Percentiles rank a stretch among this genome's conserved stretches.
These are phyloP conservation scores for Quercus agrifolia DNA, from an alignment of 306 rosid genomes.

Conservation along the genomic window DNA sequence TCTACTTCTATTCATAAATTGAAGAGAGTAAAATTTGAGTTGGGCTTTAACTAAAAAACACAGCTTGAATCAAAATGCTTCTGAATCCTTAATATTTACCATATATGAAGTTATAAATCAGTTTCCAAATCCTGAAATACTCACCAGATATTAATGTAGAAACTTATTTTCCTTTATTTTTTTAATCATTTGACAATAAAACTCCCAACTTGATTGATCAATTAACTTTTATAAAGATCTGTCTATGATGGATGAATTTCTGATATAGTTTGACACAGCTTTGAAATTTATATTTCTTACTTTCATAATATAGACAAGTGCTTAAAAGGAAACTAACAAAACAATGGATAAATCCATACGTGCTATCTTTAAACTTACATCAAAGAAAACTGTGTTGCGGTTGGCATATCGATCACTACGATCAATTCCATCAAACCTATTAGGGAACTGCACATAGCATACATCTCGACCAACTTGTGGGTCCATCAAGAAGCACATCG, in stretches of 20 bases:
- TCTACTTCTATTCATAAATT: not conserved
- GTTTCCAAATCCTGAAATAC: not conserved
- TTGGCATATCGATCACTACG: constrained; percentile 99
- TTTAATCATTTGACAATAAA: not conserved
- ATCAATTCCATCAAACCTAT: constrained; percentile 97
- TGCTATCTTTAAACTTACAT: constrained; percentile 55
- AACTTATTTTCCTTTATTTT: not conserved
- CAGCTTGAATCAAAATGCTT: not conserved
- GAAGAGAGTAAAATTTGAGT: not conserved
- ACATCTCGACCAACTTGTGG: constrained; percentile 74
- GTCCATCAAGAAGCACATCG: constrained; percentile 99
- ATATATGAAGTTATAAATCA: not conserved
- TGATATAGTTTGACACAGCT: not conserved
- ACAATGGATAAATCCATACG: not conserved
- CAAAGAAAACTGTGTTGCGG: constrained; percentile 96
- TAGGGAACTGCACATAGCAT: constrained; percentile 96
- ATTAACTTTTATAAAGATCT: not conserved
- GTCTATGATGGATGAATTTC: not conserved
- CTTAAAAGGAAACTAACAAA: not conserved
- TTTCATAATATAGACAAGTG: not conserved
- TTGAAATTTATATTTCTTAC: not conserved
- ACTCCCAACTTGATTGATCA: not conserved
- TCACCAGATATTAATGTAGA: not conserved
- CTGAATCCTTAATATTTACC: not conserved
- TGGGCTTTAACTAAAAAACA: not conserved